Percentiles rank a stretch among this genome's conserved stretches.
Evolutionary conservation across 192 early-diverging fungal species (phyloP).

Genomic region (Entomortierella lignicola): DNA sequence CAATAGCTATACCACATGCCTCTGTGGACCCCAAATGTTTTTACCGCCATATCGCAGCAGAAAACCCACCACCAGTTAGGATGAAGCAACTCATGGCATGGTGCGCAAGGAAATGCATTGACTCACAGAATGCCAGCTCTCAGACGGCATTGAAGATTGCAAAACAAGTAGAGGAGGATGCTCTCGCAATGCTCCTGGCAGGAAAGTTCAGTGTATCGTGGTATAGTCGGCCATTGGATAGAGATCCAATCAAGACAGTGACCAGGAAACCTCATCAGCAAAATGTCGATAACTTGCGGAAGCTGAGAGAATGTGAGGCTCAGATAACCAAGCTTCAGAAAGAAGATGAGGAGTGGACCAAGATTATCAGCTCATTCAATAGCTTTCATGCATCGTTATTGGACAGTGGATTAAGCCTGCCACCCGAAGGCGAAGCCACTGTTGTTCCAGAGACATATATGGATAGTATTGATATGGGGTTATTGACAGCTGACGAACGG

Average conservation of each 20-base stretch:
- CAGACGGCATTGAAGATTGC: conserved; percentile 32
- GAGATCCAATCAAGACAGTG: conserved; percentile 9
- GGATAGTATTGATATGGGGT: conserved; percentile 24
- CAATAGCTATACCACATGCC: conserved; percentile 39
- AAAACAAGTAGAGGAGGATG: conserved; percentile 39
- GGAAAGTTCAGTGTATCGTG: conserved; percentile 39
- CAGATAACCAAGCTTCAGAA: conserved; percentile 45
- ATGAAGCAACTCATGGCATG: conserved; percentile 53
- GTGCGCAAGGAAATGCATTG: conserved; percentile 37
- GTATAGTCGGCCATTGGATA: conserved; percentile 35
- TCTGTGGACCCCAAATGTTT: conserved; percentile 41
- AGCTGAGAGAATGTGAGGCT: conserved; percentile 31
- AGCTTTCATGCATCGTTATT: conserved; percentile 45
- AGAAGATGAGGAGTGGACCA: conserved; percentile 49
- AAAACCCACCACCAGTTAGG: conserved; percentile 35
- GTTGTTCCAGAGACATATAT: conserved; percentile 8
- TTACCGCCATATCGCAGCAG: conserved; percentile 48
- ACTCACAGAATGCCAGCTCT: conserved; percentile 11
- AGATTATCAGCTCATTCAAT: conserved; percentile 43
- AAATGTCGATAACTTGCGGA: conserved; percentile 33
- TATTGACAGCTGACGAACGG: conserved; percentile 42
- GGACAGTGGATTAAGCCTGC: conserved; percentile 26
- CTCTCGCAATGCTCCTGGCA: conserved; percentile 10
- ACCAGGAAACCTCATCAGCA: conserved; percentile 48
- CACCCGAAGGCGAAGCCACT: conserved; percentile 24